Base-by-base conservation (phyloP, 257 asterid genomes). In the Plantago ovata region DNA sequence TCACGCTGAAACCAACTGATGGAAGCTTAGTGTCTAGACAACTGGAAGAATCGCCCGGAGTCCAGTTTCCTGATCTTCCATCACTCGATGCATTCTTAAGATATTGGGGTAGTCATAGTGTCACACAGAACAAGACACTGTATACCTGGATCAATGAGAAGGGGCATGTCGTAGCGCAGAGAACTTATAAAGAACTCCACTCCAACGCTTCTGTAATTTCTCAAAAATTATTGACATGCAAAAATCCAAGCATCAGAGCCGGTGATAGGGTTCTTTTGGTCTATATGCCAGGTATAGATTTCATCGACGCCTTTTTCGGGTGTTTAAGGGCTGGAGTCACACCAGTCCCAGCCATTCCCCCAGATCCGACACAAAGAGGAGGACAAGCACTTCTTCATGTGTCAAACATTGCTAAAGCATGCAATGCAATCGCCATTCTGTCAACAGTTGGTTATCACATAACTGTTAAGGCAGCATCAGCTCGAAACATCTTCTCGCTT, bases 251-350 rank as follows among this genome's bases (percentile, higher is more conserved):
- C 13, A 67, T 84, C 49, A 67, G 63, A 43, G 53, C 67, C 0
- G 86, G 89, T 24, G 86, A 84, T 21, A 75, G 85, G 51, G 86
- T 79, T 56, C 83, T 84, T 58, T 57, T 81, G 38, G 72, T 84
- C 59, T 75, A 79, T 53, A 49, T 67, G 24, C 94, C 94, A 9
- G 94, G 94, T 21, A 83, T 84, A 6, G 94, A 81, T 38, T 84
- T 84, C 55, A 47, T 84, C 4, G 94, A 84, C 39, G 81, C 94
- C 49, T 84, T 81, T 71, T 81, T 84, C 1, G 94, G 94, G 19
- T 84, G 94, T 63, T 60, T 84, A 60, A 61, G 86, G 69, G 82
- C 94, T 1, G 60, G 81, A 22, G 67, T 81, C 50, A 23, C 81
- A 2, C 89, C 89, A 1, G 89, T 81, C 44, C 94, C 94, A 0